Evolutionary conservation across 2,329 filamentous ascomycete genomes (phyloP).

Genomic region (Passalora sequoiae): DNA sequence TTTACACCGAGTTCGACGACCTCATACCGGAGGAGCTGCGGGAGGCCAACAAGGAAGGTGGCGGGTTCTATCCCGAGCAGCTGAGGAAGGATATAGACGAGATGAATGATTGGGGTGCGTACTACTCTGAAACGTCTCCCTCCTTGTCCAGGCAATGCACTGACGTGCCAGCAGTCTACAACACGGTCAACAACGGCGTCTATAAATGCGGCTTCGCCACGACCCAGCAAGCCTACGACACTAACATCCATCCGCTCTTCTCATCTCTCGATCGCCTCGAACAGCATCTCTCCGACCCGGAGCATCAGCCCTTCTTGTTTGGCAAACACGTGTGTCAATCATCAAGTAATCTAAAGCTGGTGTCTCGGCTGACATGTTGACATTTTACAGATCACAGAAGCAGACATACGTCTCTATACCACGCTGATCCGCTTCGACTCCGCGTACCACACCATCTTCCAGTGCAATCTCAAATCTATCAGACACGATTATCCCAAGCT

Average conservation of each 20-base stretch:
- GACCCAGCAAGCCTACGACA: conserved; percentile 75
- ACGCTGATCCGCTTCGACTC: conserved; percentile 68
- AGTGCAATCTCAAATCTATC: conserved; percentile 62
- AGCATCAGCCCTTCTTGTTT: conserved; percentile 62
- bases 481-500: conserved; percentile 54
- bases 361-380: conserved; percentile 47
- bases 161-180: conserved; percentile 50
- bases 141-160: too few relatives aligned
- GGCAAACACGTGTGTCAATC: too few relatives aligned
- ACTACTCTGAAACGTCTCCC: too few relatives aligned
- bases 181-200: conserved; percentile 45
- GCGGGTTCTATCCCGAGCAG: conserved; percentile 63
- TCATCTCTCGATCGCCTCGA: conserved; percentile 71
- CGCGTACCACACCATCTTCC: conserved; percentile 84
- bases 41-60: conserved; percentile 46
- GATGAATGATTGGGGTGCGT: conserved; percentile 63
- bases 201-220: conserved; percentile 67
- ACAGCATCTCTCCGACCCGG: conserved; percentile 55
- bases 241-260: conserved; percentile 67
- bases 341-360: too few relatives aligned
- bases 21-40: conserved; percentile 48
- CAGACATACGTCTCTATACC: conserved; percentile 40
- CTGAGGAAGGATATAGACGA: conserved; percentile 68
- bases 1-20: conserved; percentile 73
- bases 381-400: conserved; percentile 33